Base-by-base conservation (phyloP, 257 asterid species). In the Fraxinus anomala region DNA sequence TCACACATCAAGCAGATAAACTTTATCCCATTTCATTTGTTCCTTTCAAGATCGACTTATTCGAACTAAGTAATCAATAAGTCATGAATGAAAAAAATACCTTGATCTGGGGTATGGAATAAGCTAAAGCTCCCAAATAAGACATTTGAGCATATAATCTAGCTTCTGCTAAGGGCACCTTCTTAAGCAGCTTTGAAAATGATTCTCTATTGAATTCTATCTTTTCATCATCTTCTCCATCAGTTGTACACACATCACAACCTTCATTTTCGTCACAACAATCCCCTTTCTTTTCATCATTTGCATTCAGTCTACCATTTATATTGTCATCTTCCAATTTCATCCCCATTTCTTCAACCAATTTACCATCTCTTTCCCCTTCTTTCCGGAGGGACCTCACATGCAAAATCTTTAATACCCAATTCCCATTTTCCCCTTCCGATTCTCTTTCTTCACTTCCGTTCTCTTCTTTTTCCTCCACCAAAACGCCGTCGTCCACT, bases 121-220 rank as follows among this genome's bases (percentile, higher is more conserved):
- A 96, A 82, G 99, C 97, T 88, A 93, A 85, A 76, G 80, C 87
- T 67, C 98, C 98, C 86, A 96, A 85, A 86, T 88, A 89, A 72
- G 97, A 89, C 94, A 96, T 82, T 72, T 79, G 85, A 65, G 97
- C 92, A 85, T 91, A 92, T 75, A 90, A 89, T 76, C 97, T 85
- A 74, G 97, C 96, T 84, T 93, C 98, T 6, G 85, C 84, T 79
- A 96, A 83, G 8, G 99, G 85, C 79, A 96, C 99, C 82, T 83
- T 94, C n/a, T 80, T 82, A 11, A 96, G 89, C 54, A 93, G 85
- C 83, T 92, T 96, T 5, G 96, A 85, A 77, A 96, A 96, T 11
- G 97, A 91, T 74, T 89, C 88, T 44, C 85, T 84, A 82, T 93
- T 88, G 8, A 96, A 96, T 42, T 83, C 85, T 37, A 91, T 76